Evolutionary conservation across 768 basidiomycete genomes (phyloP), one percentile per base, ranked within the genome.

Genomic region (Rossbeevera mucosa): DNA sequence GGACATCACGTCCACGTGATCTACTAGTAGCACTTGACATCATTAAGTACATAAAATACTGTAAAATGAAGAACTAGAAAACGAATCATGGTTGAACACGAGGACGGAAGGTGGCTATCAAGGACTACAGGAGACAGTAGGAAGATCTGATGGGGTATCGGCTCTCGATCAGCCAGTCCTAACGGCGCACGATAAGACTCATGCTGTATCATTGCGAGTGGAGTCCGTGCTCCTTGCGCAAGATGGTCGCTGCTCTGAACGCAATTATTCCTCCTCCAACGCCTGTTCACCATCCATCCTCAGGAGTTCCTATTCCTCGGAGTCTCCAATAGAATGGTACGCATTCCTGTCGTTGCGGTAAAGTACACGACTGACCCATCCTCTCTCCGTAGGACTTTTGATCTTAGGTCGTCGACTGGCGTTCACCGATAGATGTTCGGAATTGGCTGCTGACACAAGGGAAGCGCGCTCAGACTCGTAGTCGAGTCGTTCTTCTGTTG

Each of bases 391-490:
- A 52, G 59, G 47, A 24, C 58, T 62, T 16, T 48, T 60, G 18
- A 46, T 53, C 41, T 61, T 63, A 36, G 62, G 58, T 40, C 65
- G 64, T 30, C 63, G 56, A 29, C 52, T 48, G 43, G 70, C 61
- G 33, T 59, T 60, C 33, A 72, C 69, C 36, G 72, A 69, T 53
- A 70, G 63, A 53, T 72, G 68, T 53, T 70, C 67, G n/a, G 74
- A 75, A 22, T 63, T 67, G 28, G 57, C 55, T 54, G 58, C 65
- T 38, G 76, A 65, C 57, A 81, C 71, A 7, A 86, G 73, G 4
- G 83, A 86, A 16, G 80, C 76, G 24, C 78, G 74, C 60, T 80
- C 78, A 5, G 83, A 83, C 52, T 83, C 83, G 53, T 88, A 82
- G 57, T 88, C 86, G 22, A 81, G 64, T 50, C 75, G 73, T 66